Evolutionary conservation across 352 stramenopile genomes (phyloP).

Genomic region (Phytophthora kernoviae): DNA sequence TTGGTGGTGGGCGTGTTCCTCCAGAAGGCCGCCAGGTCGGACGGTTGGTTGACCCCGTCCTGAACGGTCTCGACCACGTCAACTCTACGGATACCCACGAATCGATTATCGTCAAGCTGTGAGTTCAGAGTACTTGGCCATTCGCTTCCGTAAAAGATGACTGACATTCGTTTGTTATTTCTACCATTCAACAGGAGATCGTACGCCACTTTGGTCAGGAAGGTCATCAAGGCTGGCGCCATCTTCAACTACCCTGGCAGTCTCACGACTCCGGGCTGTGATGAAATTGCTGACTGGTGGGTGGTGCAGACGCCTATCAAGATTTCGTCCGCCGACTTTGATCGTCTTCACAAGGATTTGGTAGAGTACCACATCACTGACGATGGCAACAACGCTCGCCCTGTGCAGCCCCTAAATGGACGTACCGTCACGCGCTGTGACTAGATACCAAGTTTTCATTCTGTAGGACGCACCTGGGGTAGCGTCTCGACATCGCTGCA

Average conservation of each 20-base stretch:
- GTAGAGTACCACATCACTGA: conserved; percentile 41
- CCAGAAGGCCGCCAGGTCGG: conserved; percentile 13
- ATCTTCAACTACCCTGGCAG: conserved; percentile 77
- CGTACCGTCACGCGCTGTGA: conserved; percentile 32
- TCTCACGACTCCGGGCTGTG: conserved; percentile 57
- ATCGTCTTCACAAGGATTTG: conserved; percentile 38
- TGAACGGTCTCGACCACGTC: conserved; percentile 39
- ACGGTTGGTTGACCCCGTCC: conserved; percentile 38
- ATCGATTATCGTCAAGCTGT: conserved; percentile 32
- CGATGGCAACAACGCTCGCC: conserved; percentile 50
- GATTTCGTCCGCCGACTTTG: conserved; percentile 43
- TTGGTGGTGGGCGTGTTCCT: conserved; percentile 52
- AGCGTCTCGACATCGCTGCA: conserved; percentile 8
- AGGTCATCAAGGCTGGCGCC: conserved; percentile 10
- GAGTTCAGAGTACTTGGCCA: conserved; percentile 9
- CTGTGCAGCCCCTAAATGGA: conserved; percentile 44
- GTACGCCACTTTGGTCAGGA: conserved; percentile 33
- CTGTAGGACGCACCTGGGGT: background rate
- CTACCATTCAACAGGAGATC: conserved; percentile 29
- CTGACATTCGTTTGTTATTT: conserved; percentile 10
- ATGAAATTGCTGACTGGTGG: conserved; percentile 70
- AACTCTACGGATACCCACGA: conserved; percentile 19
- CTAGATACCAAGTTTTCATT: background rate
- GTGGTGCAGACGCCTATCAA: conserved; percentile 54
- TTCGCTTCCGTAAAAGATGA: background rate